phyloP scores from a whole-genome alignment of 257 asterid genomes.

The Petunia secreta region DNA sequence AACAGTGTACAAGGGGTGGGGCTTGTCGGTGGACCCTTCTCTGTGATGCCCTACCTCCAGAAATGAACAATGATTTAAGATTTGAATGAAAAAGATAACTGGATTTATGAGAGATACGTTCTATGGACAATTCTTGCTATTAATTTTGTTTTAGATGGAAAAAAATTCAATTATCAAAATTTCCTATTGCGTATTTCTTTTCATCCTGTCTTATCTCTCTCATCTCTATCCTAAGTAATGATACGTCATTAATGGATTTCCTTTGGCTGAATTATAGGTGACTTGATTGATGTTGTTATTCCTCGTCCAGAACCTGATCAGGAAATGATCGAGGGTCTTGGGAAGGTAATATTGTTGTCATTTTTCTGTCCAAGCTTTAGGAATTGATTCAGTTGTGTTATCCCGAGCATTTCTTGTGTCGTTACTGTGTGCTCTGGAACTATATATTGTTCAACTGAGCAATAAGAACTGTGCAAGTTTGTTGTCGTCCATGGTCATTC shows the following conservation, averaged over 20 bases:
- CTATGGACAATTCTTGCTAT: not conserved
- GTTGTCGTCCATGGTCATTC: not conserved
- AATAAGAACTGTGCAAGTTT: not conserved
- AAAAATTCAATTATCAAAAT: not conserved
- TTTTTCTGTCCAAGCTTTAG: not conserved
- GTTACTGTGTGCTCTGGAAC: not conserved
- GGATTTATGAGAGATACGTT: not conserved
- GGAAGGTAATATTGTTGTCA: constrained; percentile 52
- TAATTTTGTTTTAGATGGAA: not conserved
- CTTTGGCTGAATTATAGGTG: constrained; percentile 50
- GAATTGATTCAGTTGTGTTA: not conserved
- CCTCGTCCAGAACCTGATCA: constrained; percentile 60
- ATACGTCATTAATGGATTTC: not conserved
- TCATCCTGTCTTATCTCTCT: not conserved
- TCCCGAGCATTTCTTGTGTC: not conserved
- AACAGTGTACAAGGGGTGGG: not conserved
- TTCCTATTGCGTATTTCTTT: not conserved
- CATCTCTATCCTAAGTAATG: not conserved
- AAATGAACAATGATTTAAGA: constrained; percentile 15
- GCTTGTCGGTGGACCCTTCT: not conserved
- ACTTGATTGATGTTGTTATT: constrained; percentile 59
- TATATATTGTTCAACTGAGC: not conserved
- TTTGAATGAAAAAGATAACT: constrained; percentile 1
- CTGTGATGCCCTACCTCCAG: constrained; percentile 3
- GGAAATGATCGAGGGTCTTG: constrained; percentile 43